These are phyloP conservation scores for Ophiostoma novo-ulmi DNA, from an alignment of 2,329 filamentous ascomycete genomes.

Conservation along the genomic window DNA sequence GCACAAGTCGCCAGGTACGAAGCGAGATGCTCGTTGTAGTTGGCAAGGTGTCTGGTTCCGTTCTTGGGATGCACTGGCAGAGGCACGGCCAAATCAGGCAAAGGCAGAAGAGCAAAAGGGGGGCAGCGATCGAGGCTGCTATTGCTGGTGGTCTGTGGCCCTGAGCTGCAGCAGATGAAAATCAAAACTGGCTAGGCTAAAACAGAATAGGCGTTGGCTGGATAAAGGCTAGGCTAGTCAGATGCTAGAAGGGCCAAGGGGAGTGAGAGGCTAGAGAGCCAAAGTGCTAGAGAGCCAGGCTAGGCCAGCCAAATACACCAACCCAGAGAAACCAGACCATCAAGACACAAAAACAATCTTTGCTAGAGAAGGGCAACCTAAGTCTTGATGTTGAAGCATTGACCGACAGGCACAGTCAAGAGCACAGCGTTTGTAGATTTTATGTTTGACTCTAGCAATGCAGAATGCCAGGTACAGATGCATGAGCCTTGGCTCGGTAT, in stretches of 20 bases:
- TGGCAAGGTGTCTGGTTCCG: conserved; percentile 4
- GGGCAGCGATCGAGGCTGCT: conserved; percentile 1
- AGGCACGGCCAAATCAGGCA: conserved; percentile 13
- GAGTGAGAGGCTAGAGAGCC: background rate
- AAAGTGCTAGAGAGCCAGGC: background rate
- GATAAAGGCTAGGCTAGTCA: background rate
- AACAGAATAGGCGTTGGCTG: background rate
- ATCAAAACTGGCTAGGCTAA: background rate
- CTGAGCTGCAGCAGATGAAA: conserved; percentile 12
- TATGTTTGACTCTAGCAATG: background rate
- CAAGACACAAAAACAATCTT: background rate
- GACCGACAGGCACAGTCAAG: background rate
- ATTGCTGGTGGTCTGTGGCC: background rate
- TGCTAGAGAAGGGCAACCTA: background rate
- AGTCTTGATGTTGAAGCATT: background rate
- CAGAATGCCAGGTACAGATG: background rate
- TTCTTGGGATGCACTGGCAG: conserved; percentile 15
- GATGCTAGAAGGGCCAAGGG: background rate
- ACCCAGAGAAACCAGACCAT: background rate
- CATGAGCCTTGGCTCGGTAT: background rate
- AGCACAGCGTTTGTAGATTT: background rate
- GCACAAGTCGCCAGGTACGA: background rate
- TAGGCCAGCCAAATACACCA: background rate
- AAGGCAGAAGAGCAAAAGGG: conserved; percentile 11
- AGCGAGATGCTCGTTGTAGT: conserved; percentile 9